Conservation (phyloP, 2,329 filamentous ascomycete genomes). For the Hirsutella minnesotensis region DNA sequence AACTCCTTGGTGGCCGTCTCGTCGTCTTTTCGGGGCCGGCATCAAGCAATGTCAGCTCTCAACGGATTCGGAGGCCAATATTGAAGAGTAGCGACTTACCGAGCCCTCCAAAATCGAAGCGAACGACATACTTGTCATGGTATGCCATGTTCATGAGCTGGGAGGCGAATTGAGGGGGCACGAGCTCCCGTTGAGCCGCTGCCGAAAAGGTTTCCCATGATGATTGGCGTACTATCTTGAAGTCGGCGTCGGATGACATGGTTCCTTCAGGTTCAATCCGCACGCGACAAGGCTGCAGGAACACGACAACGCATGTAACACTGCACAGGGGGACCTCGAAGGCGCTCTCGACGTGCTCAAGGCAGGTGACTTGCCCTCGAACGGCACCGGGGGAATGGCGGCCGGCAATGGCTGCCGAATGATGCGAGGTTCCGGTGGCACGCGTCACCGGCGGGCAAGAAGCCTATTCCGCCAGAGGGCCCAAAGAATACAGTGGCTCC, state of each 20-base stretch:
- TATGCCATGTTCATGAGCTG: slow-evolving; percentile 1
- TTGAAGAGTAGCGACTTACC: slow-evolving; percentile 13
- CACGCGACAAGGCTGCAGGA: no score
- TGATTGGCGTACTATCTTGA: not conserved
- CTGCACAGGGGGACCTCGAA: no score
- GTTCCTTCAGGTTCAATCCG: not conserved
- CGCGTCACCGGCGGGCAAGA: no score
- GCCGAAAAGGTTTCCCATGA: slow-evolving; percentile 2
- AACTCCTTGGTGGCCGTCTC: slow-evolving; percentile 22
- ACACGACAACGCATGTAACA: no score
- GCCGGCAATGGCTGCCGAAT: no score
- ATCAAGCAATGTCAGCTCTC: not conserved
- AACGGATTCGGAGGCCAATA: not conserved
- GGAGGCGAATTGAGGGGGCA: not conserved
- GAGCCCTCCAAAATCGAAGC: slow-evolving; percentile 23
- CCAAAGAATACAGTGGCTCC: no score
- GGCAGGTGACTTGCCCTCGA: no score
- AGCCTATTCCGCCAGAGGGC: no score
- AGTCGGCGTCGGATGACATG: not conserved
- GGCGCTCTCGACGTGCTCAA: no score
- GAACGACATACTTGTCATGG: slow-evolving; percentile 29
- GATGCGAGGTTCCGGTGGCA: no score
- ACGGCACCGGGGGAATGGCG: no score
- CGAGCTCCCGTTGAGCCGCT: not conserved
- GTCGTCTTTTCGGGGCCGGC: slow-evolving; percentile 13